A percentile compares a stretch with the other conserved stretches of the same genome.
These are phyloP conservation scores for Mucor mucedo DNA, from an alignment of 371 early-diverging fungal genomes.

Conservation along the genomic window DNA sequence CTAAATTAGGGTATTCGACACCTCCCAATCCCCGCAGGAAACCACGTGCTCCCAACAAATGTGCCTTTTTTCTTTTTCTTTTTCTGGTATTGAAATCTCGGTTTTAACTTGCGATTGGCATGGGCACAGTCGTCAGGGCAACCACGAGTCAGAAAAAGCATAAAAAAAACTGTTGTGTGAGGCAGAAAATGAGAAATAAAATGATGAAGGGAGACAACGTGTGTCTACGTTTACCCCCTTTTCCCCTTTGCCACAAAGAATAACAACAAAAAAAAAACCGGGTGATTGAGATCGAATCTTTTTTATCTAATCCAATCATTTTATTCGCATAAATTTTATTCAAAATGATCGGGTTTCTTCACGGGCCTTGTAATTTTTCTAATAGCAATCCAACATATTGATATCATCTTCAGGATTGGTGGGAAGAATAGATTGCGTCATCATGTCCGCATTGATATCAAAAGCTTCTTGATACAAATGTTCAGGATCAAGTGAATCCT, in stretches of 20 bases:
- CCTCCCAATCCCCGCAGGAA: background rate
- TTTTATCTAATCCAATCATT: background rate
- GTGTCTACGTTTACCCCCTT: background rate
- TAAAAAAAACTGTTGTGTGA: background rate
- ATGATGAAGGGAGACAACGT: no score
- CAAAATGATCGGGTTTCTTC: background rate
- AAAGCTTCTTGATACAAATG: slow-evolving; percentile 51
- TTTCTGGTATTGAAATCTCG: background rate
- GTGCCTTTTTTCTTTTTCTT: no score
- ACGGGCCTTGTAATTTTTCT: background rate
- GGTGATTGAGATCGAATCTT: background rate
- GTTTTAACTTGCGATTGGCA: background rate
- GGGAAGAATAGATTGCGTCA: slow-evolving; percentile 37
- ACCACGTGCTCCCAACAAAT: background rate
- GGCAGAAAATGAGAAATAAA: no score
- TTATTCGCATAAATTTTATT: background rate
- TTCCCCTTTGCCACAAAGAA: background rate
- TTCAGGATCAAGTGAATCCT: slow-evolving; percentile 39
- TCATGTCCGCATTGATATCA: slow-evolving; percentile 46
- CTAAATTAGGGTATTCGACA: background rate
- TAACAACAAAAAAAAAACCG: no score
- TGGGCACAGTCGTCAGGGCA: no score
- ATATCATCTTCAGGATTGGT: slow-evolving; percentile 28
- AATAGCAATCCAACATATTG: slow-evolving; percentile 31
- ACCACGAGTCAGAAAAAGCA: background rate